These are phyloP conservation scores for Babesia microti DNA, from an alignment of 169 alveolate genomes.

Conservation along the genomic window DNA sequence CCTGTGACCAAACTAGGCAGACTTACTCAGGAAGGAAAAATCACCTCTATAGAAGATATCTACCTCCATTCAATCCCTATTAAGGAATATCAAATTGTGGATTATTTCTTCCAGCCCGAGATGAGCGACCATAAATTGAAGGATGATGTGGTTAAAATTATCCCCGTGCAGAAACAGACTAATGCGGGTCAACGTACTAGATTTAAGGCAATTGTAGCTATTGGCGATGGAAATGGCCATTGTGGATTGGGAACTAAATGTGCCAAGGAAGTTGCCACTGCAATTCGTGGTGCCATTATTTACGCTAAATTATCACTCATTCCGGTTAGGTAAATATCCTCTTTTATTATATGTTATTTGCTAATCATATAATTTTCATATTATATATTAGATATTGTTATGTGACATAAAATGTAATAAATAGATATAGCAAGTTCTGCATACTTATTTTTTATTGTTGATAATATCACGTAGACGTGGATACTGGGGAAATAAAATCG, in stretches of 20 bases:
- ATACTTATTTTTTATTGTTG: neutral
- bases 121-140: slow-evolving; percentile 77
- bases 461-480: slow-evolving; percentile 80
- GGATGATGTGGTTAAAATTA: slow-evolving; percentile 98
- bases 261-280: slow-evolving; percentile 99
- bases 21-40: slow-evolving; percentile 91
- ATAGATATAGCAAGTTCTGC: neutral
- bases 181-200: slow-evolving; percentile 99
- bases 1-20: slow-evolving; percentile 99
- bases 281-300: slow-evolving; percentile 98
- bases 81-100: slow-evolving; percentile 96
- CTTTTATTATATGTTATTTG: slow-evolving; percentile 1
- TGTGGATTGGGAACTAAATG: slow-evolving; percentile 94
- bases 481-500: slow-evolving; percentile 99
- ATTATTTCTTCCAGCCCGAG: slow-evolving; percentile 79
- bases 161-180: slow-evolving; percentile 99
- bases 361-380: neutral
- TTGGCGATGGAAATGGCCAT: slow-evolving; percentile 96
- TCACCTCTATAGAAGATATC: slow-evolving; percentile 93
- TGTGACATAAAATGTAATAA: neutral
- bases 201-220: slow-evolving; percentile 98
- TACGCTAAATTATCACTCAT: slow-evolving; percentile 96
- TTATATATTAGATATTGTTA: neutral
- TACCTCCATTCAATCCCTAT: slow-evolving; percentile 97
- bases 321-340: slow-evolving; percentile 82